phyloP scores from a whole-genome alignment of 805 yeast species.

The Suhomyces sp. region DNA sequence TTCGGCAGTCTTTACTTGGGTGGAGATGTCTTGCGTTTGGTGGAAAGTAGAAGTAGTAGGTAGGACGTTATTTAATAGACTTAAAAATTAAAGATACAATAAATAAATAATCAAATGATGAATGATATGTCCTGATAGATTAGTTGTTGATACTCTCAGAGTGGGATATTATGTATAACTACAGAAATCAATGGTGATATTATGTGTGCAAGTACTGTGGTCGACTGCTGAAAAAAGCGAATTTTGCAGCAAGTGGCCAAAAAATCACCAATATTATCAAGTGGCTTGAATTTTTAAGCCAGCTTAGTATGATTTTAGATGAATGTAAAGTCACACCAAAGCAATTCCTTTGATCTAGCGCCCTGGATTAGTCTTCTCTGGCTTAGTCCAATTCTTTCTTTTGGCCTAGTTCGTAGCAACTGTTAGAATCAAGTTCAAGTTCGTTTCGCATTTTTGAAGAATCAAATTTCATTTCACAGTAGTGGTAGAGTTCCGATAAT shows the following conservation, averaged over 20 bases:
- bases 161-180: no score
- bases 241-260: neutral
- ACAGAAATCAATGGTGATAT: no score
- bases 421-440: neutral
- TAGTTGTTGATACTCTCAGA: no score
- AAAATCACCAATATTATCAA: neutral
- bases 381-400: no score
- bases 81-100: no score
- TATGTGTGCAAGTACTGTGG: no score
- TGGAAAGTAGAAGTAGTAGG: neutral
- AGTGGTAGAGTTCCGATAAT: constrained; percentile 19
- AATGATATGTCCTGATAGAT: no score
- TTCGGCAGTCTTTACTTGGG: constrained; percentile 45
- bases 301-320: neutral
- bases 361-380: no score
- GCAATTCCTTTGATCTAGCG: neutral
- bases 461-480: neutral
- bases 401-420: neutral
- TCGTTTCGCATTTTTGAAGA: neutral
- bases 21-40: constrained; percentile 34
- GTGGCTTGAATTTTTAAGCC: neutral
- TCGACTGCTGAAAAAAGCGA: neutral
- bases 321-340: neutral
- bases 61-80: neutral
- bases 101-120: no score